Conservation (phyloP, 768 basidiomycete species). For the Leccinum obscurum region DNA sequence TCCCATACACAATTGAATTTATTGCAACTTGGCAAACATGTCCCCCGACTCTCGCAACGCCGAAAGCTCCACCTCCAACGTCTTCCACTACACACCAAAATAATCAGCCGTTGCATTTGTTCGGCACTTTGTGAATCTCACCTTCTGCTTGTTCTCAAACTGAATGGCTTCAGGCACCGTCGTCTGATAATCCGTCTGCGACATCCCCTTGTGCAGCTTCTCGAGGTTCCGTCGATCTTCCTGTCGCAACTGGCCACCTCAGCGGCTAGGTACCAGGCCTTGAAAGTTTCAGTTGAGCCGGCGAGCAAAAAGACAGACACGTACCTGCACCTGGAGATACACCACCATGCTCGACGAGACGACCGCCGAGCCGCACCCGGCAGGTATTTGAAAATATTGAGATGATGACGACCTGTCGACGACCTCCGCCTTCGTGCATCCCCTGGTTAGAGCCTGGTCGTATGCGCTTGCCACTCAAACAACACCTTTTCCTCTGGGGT, state of each 20-base stretch:
- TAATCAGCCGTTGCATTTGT: no score
- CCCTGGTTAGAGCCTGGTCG: constrained; percentile 86
- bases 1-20: no score
- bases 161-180: no score
- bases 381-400: constrained; percentile 59
- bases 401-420: constrained; percentile 44
- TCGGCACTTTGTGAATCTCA: no score
- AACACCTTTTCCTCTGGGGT: constrained; percentile 60
- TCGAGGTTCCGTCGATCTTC: no score
- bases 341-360: constrained; percentile 61
- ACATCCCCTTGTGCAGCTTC: no score
- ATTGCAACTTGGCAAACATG: no score
- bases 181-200: no score
- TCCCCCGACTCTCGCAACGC: no score
- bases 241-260: constrained; percentile 72
- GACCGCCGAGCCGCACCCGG: constrained; percentile 76
- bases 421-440: constrained; percentile 74
- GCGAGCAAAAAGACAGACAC: not conserved
- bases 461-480: constrained; percentile 69
- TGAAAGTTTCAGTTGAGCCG: constrained; percentile 31
- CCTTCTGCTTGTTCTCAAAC: constrained; percentile 23
- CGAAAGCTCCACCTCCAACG: no score
- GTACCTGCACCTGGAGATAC: constrained; percentile 83
- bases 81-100: no score
- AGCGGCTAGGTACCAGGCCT: constrained; percentile 85